Percentiles rank a stretch among this genome's conserved stretches.
phyloP scores from a whole-genome alignment of 352 stramenopile genomes.

The Phytopythium sindhum region DNA sequence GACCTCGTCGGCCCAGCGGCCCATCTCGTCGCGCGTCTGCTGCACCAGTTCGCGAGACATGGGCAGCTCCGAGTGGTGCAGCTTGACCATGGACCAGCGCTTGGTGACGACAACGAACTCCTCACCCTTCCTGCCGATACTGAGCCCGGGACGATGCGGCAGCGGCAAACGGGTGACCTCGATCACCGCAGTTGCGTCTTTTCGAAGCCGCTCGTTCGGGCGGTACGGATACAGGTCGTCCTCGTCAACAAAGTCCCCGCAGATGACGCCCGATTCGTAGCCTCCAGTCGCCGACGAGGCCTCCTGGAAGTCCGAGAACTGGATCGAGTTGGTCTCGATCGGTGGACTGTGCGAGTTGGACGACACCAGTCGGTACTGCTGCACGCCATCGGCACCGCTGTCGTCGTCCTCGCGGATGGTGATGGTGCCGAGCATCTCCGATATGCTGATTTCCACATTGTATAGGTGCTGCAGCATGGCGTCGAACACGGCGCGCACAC shows the following conservation, averaged over 20 bases:
- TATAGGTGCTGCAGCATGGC: slow-evolving; percentile 27
- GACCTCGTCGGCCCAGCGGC: slow-evolving; percentile 29
- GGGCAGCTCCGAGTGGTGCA: slow-evolving; percentile 27
- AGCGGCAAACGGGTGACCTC: slow-evolving; percentile 19
- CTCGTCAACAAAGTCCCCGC: slow-evolving; percentile 35
- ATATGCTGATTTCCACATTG: slow-evolving; percentile 50
- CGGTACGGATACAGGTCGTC: slow-evolving; percentile 35
- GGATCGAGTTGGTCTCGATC: slow-evolving; percentile 35
- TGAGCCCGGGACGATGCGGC: neutral
- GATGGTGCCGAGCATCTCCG: slow-evolving; percentile 37
- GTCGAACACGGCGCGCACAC: slow-evolving; percentile 34
- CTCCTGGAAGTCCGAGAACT: slow-evolving; percentile 32
- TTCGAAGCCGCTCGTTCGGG: slow-evolving; percentile 18
- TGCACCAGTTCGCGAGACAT: slow-evolving; percentile 24
- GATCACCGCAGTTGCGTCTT: slow-evolving; percentile 25
- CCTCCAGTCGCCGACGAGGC: slow-evolving; percentile 6
- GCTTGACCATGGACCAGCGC: slow-evolving; percentile 29
- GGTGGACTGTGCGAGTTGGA: slow-evolving; percentile 14
- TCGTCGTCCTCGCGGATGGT: slow-evolving; percentile 47
- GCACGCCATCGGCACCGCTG: slow-evolving; percentile 20
- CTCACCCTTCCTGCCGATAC: slow-evolving; percentile 6
- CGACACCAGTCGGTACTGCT: slow-evolving; percentile 31
- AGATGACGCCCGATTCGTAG: slow-evolving; percentile 20
- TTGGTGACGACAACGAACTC: slow-evolving; percentile 30
- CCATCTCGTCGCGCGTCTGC: slow-evolving; percentile 28